phyloP scores from a whole-genome alignment of 805 yeast species.

The Huiozyma sinensis region DNA sequence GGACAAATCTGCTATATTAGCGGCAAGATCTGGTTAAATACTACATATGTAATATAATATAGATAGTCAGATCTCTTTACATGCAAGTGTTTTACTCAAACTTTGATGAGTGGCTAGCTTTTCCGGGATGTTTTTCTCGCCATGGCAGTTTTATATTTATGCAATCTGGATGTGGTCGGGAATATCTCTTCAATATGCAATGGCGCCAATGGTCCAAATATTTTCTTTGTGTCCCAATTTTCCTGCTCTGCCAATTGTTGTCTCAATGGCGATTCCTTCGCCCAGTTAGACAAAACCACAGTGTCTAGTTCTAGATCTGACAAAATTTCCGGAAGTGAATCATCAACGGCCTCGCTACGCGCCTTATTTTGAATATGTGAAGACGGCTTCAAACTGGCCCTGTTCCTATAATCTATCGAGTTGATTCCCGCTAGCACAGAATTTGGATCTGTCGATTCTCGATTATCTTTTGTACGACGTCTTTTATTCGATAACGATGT shows the following conservation, averaged over 20 bases:
- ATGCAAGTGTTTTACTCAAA: no score
- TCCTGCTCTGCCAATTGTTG: slow-evolving; percentile 37
- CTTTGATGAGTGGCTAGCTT: not conserved
- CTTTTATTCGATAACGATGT: not conserved
- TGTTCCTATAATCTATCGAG: slow-evolving; percentile 20
- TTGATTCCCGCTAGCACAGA: slow-evolving; percentile 21
- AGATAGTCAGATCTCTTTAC: slow-evolving; percentile 1
- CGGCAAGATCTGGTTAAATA: slow-evolving; percentile 29
- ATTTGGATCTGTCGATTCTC: not conserved
- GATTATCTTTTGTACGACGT: not conserved
- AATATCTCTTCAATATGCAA: slow-evolving; percentile 63
- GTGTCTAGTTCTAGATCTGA: slow-evolving; percentile 45
- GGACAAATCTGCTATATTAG: slow-evolving; percentile 51
- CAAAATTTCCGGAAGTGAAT: slow-evolving; percentile 35
- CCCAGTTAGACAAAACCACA: slow-evolving; percentile 50
- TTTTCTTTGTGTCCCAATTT: slow-evolving; percentile 48
- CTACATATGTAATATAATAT: not conserved
- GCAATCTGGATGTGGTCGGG: slow-evolving; percentile 33
- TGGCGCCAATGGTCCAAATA: slow-evolving; percentile 69
- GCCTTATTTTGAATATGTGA: not conserved
- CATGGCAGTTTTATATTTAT: slow-evolving; percentile 33
- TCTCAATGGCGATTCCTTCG: slow-evolving; percentile 45
- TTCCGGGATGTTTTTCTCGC: slow-evolving; percentile 1
- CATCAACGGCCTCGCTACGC: slow-evolving; percentile 7
- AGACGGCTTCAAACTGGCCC: not conserved